These are phyloP conservation scores for Apiotrichum brassicae DNA, from an alignment of 1,284 basidiomycete species.

Conservation along the genomic window DNA sequence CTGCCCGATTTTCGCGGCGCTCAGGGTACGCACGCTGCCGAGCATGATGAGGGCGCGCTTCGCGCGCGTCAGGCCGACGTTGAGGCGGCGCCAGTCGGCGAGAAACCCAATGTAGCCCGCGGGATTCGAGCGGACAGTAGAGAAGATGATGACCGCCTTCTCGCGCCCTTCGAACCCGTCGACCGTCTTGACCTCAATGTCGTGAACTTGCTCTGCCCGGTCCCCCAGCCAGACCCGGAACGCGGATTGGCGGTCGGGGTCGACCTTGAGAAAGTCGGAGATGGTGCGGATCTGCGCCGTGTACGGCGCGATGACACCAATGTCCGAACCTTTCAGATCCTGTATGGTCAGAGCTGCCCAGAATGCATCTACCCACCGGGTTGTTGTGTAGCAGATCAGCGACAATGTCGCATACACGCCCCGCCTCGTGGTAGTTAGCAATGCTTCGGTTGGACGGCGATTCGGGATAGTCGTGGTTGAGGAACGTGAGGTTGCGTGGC, in stretches of 20 bases:
- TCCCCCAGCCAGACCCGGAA: slow-evolving; percentile 59
- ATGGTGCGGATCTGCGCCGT: slow-evolving; percentile 69
- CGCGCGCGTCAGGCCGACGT: slow-evolving; percentile 81
- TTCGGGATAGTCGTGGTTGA: slow-evolving; percentile 68
- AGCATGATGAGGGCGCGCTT: slow-evolving; percentile 75
- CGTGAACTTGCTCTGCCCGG: slow-evolving; percentile 57
- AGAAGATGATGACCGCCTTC: slow-evolving; percentile 85
- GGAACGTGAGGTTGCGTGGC: slow-evolving; percentile 57
- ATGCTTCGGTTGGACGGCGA: slow-evolving; percentile 60
- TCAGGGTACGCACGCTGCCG: slow-evolving; percentile 66
- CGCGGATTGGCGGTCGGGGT: slow-evolving; percentile 45
- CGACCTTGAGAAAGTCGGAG: slow-evolving; percentile 52
- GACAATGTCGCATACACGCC: slow-evolving; percentile 67
- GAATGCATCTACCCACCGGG: slow-evolving; percentile 56
- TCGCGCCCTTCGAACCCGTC: slow-evolving; percentile 92
- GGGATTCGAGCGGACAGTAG: slow-evolving; percentile 74
- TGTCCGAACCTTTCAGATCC: slow-evolving; percentile 62
- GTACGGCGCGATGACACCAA: slow-evolving; percentile 84
- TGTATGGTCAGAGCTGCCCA: slow-evolving; percentile 33
- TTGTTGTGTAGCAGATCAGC: slow-evolving; percentile 70
- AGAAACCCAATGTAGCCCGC: slow-evolving; percentile 76
- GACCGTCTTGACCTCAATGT: slow-evolving; percentile 78
- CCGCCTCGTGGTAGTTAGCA: slow-evolving; percentile 67
- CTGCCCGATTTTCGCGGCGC: slow-evolving; percentile 28
- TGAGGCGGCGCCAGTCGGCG: slow-evolving; percentile 76